phyloP scores from a whole-genome alignment of 371 early-diverging fungal species.

The Umbelopsis sp. region DNA sequence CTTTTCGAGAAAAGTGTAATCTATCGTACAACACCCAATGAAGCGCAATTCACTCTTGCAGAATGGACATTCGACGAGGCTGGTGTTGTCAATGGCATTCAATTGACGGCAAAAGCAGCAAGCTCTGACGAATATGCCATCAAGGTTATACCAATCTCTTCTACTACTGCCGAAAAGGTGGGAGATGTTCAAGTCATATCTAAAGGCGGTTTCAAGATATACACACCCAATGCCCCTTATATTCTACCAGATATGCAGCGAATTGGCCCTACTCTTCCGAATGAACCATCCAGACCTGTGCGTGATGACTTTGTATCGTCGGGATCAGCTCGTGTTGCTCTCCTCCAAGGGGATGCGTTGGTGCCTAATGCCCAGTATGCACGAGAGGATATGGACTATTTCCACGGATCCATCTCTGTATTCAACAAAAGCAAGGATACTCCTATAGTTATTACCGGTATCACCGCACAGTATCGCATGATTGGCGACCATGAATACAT shows the following conservation, averaged over 20 bases:
- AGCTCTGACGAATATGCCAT: slow-evolving; percentile 29
- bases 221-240: slow-evolving; percentile 37
- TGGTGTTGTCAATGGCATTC: slow-evolving; percentile 35
- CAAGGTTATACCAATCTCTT: slow-evolving; percentile 25
- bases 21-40: slow-evolving; percentile 23
- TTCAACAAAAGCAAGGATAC: slow-evolving; percentile 36
- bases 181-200: slow-evolving; percentile 31
- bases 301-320: slow-evolving; percentile 25
- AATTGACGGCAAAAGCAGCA: slow-evolving; percentile 28
- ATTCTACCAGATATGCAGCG: slow-evolving; percentile 31
- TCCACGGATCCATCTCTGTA: slow-evolving; percentile 15
- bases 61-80: slow-evolving; percentile 35
- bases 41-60: slow-evolving; percentile 29
- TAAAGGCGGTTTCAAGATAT: slow-evolving; percentile 31
- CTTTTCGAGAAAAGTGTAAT: slow-evolving; percentile 22
- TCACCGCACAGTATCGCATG: slow-evolving; percentile 39
- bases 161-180: slow-evolving; percentile 23
- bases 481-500: slow-evolving; percentile 40
- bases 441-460: slow-evolving; percentile 32
- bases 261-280: slow-evolving; percentile 31
- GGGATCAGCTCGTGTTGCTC: slow-evolving; percentile 21
- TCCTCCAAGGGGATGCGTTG: slow-evolving; percentile 31
- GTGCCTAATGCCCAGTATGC: slow-evolving; percentile 29
- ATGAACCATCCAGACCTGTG: slow-evolving; percentile 21
- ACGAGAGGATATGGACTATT: slow-evolving; percentile 5